These are phyloP conservation scores for Globisporangium heterothallicum DNA, from an alignment of 352 stramenopile genomes.

Conservation along the genomic window DNA sequence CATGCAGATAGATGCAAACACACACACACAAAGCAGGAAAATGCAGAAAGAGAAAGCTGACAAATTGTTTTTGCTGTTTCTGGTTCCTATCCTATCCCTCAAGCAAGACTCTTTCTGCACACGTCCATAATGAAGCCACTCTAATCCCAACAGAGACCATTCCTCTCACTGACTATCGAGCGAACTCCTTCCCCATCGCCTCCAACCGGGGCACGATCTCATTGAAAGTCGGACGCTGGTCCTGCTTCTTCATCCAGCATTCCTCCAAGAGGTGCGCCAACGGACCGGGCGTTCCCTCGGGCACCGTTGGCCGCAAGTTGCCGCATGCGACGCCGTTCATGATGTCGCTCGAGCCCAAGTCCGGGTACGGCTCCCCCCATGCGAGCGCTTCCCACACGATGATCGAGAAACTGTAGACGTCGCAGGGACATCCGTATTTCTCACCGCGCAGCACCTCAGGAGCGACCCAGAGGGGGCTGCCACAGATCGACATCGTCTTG, in stretches of 20 bases:
- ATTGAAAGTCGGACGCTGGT: slow-evolving; percentile 75
- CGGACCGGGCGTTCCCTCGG: slow-evolving; percentile 48
- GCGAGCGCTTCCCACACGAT: slow-evolving; percentile 83
- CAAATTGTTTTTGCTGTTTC: no score
- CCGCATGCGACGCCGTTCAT: slow-evolving; percentile 80
- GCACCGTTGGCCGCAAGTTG: slow-evolving; percentile 66
- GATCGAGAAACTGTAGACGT: slow-evolving; percentile 89
- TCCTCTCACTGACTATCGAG: slow-evolving; percentile 9
- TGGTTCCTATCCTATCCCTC: no score
- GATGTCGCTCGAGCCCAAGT: slow-evolving; percentile 77
- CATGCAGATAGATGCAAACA: no score
- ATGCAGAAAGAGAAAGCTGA: no score
- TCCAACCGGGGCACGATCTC: slow-evolving; percentile 79
- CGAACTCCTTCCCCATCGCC: slow-evolving; percentile 74
- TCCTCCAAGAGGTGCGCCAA: slow-evolving; percentile 64
- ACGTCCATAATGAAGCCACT: no score
- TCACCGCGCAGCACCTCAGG: slow-evolving; percentile 75
- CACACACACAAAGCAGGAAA: no score
- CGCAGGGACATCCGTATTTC: slow-evolving; percentile 76
- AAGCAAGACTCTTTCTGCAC: no score
- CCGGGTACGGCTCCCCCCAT: slow-evolving; percentile 75
- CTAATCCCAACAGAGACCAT: no score
- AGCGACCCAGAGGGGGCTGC: slow-evolving; percentile 74
- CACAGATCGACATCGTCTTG: slow-evolving; percentile 86
- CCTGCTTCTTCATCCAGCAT: slow-evolving; percentile 84